Percentiles rank a stretch among this genome's conserved stretches.
Evolutionary conservation across 2,329 filamentous ascomycete species (phyloP).

Genomic region (Ophiosphaerella herpotricha): DNA sequence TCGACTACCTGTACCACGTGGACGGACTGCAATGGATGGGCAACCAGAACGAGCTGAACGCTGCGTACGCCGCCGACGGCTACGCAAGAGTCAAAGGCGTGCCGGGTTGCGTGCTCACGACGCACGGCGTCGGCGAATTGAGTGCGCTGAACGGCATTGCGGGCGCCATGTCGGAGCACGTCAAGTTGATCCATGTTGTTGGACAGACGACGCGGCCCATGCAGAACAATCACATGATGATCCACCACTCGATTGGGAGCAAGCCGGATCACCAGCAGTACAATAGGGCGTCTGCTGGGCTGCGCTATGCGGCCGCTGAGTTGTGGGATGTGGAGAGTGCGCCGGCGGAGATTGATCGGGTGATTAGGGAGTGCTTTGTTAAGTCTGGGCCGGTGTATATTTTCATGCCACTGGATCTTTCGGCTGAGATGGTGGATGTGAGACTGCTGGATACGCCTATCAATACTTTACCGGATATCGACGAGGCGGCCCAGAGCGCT

Average conservation of each 20-base stretch:
- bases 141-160: constrained; percentile 53
- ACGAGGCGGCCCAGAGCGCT: constrained; percentile 29
- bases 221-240: constrained; percentile 52
- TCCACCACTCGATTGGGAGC: constrained; percentile 51
- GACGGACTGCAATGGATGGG: constrained; percentile 53
- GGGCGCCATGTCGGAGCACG: constrained; percentile 50
- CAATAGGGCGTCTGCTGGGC: constrained; percentile 44
- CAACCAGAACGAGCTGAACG: constrained; percentile 64
- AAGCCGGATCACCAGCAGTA: constrained; percentile 50
- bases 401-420: constrained; percentile 52
- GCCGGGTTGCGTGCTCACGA: constrained; percentile 58
- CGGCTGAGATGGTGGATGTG: constrained; percentile 38
- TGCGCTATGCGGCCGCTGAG: constrained; percentile 48
- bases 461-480: constrained; percentile 36
- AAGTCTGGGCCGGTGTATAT: constrained; percentile 52
- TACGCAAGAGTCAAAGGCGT: constrained; percentile 61
- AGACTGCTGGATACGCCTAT: constrained; percentile 44
- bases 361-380: constrained; percentile 50
- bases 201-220: constrained; percentile 50
- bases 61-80: constrained; percentile 62
- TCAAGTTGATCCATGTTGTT: constrained; percentile 53
- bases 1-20: constrained; percentile 50
- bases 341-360: constrained; percentile 50
- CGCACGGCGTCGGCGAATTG: constrained; percentile 63
- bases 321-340: constrained; percentile 48